These are phyloP conservation scores for Nigrospora oryzae DNA, from an alignment of 2,329 filamentous ascomycete species.

Conservation along the genomic window DNA sequence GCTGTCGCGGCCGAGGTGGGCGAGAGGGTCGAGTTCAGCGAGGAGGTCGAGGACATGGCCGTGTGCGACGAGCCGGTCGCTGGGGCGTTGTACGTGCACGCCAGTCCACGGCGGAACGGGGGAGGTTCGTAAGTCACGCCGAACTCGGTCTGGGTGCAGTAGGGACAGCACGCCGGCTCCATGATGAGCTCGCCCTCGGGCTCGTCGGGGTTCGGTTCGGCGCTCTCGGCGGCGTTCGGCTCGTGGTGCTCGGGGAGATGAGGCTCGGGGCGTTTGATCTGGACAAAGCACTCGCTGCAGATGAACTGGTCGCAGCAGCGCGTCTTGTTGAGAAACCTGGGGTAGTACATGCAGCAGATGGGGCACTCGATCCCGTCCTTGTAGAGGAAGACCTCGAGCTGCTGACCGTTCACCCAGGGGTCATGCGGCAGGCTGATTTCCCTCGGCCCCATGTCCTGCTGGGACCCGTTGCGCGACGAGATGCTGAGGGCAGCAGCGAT, in stretches of 20 bases:
- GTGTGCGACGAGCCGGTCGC: constrained; percentile 45
- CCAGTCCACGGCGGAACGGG: constrained; percentile 75
- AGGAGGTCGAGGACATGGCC: constrained; percentile 82
- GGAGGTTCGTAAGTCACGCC: constrained; percentile 92
- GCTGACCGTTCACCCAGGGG: constrained; percentile 88
- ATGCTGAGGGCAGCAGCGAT: constrained; percentile 71
- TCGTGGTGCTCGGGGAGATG: constrained; percentile 65
- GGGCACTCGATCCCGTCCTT: constrained; percentile 87
- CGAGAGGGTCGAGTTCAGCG: constrained; percentile 53
- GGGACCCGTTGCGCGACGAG: constrained; percentile 64
- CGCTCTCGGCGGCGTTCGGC: constrained; percentile 23
- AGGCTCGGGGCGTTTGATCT: constrained; percentile 79
- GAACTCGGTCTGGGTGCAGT: constrained; percentile 91
- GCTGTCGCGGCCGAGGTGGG: constrained; percentile 26
- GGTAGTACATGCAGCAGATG: constrained; percentile 94
- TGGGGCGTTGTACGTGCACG: constrained; percentile 49
- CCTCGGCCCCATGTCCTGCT: constrained; percentile 63
- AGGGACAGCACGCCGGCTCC: constrained; percentile 86
- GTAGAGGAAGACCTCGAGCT: constrained; percentile 86
- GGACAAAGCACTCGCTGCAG: constrained; percentile 97
- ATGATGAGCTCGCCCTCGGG: constrained; percentile 66
- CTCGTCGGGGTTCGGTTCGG: constrained; percentile 33
- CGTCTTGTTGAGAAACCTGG: constrained; percentile 87
- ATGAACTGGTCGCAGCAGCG: constrained; percentile 94
- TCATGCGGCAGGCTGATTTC: constrained; percentile 76